Base-by-base conservation (phyloP, 192 early-diverging fungal species). In the Coemansia asiatica region DNA sequence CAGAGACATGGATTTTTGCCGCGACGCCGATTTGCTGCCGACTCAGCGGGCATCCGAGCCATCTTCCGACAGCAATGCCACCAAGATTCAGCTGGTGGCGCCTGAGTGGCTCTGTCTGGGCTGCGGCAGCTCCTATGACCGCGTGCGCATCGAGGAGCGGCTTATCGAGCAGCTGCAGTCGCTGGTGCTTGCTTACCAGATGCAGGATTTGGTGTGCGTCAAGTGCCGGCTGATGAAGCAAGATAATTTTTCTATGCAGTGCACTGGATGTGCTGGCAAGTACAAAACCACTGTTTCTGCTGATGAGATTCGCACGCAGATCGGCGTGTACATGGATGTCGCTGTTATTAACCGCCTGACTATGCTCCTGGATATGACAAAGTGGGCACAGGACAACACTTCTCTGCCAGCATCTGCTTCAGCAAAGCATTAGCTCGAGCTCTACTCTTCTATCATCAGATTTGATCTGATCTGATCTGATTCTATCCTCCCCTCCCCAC, bases 1-100 rank as follows among this genome's bases (percentile, higher is more conserved):
- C 58, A 81, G 88, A 10, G 95, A 98, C 76, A 72, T 97, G 67
- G 97, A 98, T 74, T 87, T 98, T 62, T 94, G 90, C 59, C 87
- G 95, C 33, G 93, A 96, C 57, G 81, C 81, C 23, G 85, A 86
- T 47, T 66, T 92, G 58, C 63, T 93, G 46, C 86, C 87, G 0
- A 68, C 75, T 1, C 71, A 82, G 40, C 84, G 40, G 3, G 40
- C 40, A 3, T 44, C 74, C 4, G 29, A 12, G 0, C 21, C 49
- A 0, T 29, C 26, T 29, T 7, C 23, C 1, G 49, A 75, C 18
- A 68, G 62, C 35, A 73, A 59, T 1, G 21, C 69, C 6, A 13
- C 69, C 6, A 13, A 21, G 15, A 10, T 56, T 19, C 64, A 64
- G 59, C 5, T 22, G 3, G 38, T 4, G 4, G 59, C 60, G 19